A percentile compares a stretch with the other conserved stretches of the same genome.
Evolutionary conservation across 2,329 filamentous ascomycete genomes (phyloP).

Genomic region (Juglanconis juglandina): DNA sequence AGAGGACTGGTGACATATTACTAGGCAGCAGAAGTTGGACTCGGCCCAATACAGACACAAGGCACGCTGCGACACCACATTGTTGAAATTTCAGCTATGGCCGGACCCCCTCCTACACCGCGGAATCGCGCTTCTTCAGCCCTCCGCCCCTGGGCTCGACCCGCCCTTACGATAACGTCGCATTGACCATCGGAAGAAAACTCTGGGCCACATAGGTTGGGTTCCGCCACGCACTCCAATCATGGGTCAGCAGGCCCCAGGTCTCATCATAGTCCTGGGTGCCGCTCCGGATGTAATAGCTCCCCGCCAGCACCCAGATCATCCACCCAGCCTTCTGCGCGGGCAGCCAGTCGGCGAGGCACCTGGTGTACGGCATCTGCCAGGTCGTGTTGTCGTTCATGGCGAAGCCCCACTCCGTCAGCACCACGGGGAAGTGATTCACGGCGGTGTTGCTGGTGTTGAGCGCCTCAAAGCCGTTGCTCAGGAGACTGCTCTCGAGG

Average conservation of each 20-base stretch:
- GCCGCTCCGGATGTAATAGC: conserved; percentile 54
- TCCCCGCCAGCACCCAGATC: conserved; percentile 56
- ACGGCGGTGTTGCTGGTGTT: conserved; percentile 24
- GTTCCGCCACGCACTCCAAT: conserved; percentile 52
- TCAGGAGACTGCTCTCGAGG: conserved; percentile 38
- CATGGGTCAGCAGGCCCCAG: conserved; percentile 53
- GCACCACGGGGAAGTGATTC: conserved; percentile 44
- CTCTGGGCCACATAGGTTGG: conserved; percentile 39
- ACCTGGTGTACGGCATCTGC: conserved; percentile 48
- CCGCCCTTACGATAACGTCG: conserved; percentile 23
- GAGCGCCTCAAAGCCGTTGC: conserved; percentile 41
- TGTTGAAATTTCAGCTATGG: too few species aligned
- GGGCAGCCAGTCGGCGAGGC: conserved; percentile 47
- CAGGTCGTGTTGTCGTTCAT: conserved; percentile 44
- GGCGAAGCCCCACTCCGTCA: conserved; percentile 54
- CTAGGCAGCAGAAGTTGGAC: too few species aligned
- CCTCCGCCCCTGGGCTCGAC: neutral
- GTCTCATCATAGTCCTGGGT: conserved; percentile 54
- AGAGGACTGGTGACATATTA: too few species aligned
- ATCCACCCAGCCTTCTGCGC: conserved; percentile 51
- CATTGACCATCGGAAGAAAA: conserved; percentile 38
- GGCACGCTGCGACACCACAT: too few species aligned
- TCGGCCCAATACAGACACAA: too few species aligned
- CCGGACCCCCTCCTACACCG: too few species aligned
- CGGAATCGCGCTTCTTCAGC: too few species aligned